These are phyloP conservation scores for Phaffomyces antillensis DNA, from an alignment of 805 yeast genomes.

Conservation along the genomic window DNA sequence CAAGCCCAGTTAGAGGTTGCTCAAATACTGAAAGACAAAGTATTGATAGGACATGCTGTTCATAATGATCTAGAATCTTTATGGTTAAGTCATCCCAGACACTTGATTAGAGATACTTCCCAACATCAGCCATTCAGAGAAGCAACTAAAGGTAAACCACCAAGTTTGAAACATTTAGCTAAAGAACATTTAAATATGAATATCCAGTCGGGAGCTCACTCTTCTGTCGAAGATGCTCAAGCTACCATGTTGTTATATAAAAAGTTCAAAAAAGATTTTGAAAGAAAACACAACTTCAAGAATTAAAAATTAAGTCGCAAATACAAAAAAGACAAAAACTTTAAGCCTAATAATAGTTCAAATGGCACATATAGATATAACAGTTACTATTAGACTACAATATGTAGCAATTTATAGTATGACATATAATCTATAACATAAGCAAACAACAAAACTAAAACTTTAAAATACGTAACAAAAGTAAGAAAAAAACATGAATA, in stretches of 20 bases:
- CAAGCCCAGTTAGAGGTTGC: conserved; percentile 57
- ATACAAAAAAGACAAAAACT: too few species aligned
- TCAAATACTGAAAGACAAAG: conserved; percentile 43
- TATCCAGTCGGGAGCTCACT: conserved; percentile 72
- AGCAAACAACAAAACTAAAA: too few species aligned
- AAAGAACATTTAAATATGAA: conserved; percentile 47
- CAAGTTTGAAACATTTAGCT: conserved; percentile 61
- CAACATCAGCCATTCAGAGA: conserved; percentile 49
- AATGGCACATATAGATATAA: too few species aligned
- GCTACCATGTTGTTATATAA: conserved; percentile 82
- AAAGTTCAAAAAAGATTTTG: conserved; percentile 55
- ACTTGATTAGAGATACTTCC: conserved; percentile 68
- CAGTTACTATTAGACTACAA: too few species aligned
- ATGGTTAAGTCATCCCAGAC: conserved; percentile 58
- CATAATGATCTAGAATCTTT: conserved; percentile 71
- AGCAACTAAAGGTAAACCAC: conserved; percentile 60
- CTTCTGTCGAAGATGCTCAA: conserved; percentile 86
- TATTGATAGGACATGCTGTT: conserved; percentile 81
- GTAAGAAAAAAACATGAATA: too few species aligned
- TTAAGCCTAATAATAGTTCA: too few species aligned
- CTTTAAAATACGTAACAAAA: too few species aligned
- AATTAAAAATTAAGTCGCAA: neutral
- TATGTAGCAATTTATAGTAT: neutral
- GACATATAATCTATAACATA: neutral
- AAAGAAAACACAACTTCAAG: conserved; percentile 22